Evolutionary conservation across 2,329 filamentous ascomycete species (phyloP).

Genomic region (Trichoderma atrobrunneum): DNA sequence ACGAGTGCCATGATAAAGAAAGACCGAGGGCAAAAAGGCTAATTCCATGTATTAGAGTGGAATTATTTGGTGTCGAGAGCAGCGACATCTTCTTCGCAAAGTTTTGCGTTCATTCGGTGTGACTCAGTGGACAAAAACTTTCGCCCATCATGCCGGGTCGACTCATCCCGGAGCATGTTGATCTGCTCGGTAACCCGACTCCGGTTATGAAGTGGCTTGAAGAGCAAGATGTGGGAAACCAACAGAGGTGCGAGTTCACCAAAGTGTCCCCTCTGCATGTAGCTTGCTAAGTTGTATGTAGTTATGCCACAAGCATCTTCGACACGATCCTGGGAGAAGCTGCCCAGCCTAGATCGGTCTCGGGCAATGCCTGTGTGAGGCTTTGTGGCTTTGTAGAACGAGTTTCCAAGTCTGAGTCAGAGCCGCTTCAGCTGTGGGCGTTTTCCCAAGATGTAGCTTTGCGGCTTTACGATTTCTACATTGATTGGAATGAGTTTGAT

Average conservation of each 20-base stretch:
- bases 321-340: slow-evolving; percentile 47
- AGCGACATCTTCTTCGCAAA: neutral
- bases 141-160: slow-evolving; percentile 22
- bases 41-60: neutral
- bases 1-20: neutral
- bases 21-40: neutral
- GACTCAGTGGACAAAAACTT: slow-evolving; percentile 1
- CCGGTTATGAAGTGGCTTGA: slow-evolving; percentile 44
- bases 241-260: slow-evolving; percentile 36
- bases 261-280: neutral
- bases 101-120: slow-evolving; percentile 16
- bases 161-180: slow-evolving; percentile 29
- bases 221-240: slow-evolving; percentile 33
- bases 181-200: slow-evolving; percentile 37
- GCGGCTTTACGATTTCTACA: slow-evolving; percentile 58
- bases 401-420: slow-evolving; percentile 49
- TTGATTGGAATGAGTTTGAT: slow-evolving; percentile 66
- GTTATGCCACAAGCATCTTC: slow-evolving; percentile 43
- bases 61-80: neutral
- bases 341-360: slow-evolving; percentile 52
- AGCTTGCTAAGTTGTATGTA: slow-evolving; percentile 20
- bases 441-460: slow-evolving; percentile 49
- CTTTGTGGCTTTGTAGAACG: slow-evolving; percentile 62
- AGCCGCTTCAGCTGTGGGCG: slow-evolving; percentile 46
- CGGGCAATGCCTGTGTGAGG: slow-evolving; percentile 55